Evolutionary conservation across 352 stramenopile genomes (phyloP).

Genomic region (Globisporangium perplexum): DNA sequence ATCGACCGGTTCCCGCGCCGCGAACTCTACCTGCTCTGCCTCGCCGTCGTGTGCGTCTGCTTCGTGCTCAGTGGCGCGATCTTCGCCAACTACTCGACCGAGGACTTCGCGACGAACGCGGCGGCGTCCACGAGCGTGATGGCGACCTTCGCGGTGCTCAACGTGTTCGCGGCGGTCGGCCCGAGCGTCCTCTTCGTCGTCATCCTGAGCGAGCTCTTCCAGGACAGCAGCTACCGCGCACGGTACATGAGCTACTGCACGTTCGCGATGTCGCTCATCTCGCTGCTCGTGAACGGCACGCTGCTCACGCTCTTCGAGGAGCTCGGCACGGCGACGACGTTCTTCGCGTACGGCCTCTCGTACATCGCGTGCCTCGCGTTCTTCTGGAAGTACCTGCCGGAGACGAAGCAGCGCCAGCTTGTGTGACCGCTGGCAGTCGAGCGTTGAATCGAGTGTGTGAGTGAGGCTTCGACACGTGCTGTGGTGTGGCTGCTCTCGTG

Average conservation of each 20-base stretch:
- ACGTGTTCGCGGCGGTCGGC: constrained; percentile 67
- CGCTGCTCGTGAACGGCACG: constrained; percentile 75
- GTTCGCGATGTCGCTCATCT: constrained; percentile 85
- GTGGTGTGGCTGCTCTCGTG: background rate
- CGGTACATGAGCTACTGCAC: constrained; percentile 88
- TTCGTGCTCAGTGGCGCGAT: constrained; percentile 63
- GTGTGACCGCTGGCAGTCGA: constrained; percentile 17
- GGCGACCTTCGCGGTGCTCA: constrained; percentile 61
- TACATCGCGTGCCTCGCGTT: constrained; percentile 69
- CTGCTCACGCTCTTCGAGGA: constrained; percentile 73
- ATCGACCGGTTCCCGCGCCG: constrained; percentile 63
- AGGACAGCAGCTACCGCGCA: constrained; percentile 73
- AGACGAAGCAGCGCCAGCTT: constrained; percentile 75
- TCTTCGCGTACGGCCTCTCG: constrained; percentile 52
- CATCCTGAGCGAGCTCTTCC: constrained; percentile 82
- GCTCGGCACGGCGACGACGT: constrained; percentile 60
- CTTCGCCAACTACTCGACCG: constrained; percentile 61
- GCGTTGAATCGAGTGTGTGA: background rate
- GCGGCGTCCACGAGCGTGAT: constrained; percentile 50
- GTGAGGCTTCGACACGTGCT: background rate
- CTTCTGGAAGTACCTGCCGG: constrained; percentile 63
- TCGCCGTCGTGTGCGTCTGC: constrained; percentile 59
- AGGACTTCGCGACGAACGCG: constrained; percentile 45
- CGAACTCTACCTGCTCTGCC: constrained; percentile 65
- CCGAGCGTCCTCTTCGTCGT: constrained; percentile 81